phyloP scores from a whole-genome alignment of 352 stramenopile genomes.

The Pythium oligandrum region DNA sequence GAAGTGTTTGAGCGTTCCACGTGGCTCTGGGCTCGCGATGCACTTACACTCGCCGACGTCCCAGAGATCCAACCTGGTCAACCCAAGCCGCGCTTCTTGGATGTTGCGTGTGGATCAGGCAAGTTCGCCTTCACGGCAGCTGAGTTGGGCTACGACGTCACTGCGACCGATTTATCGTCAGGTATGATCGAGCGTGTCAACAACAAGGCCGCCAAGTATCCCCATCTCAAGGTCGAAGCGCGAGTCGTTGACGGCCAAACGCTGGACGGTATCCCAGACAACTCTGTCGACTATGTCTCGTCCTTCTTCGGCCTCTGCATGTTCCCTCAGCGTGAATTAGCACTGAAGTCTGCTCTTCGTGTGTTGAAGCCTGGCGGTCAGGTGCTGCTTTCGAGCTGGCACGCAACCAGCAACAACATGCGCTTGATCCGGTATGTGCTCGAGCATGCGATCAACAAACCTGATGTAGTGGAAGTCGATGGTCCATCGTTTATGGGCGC shows the following conservation, averaged over 20 bases:
- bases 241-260: constrained; percentile 7
- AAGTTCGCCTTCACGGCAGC: constrained; percentile 8
- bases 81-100: background rate
- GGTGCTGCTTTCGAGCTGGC: constrained; percentile 9
- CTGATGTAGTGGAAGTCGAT: background rate
- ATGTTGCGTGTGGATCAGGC: constrained; percentile 10
- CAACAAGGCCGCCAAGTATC: constrained; percentile 1
- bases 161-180: constrained; percentile 7
- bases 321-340: constrained; percentile 10
- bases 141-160: constrained; percentile 7
- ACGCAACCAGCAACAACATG: constrained; percentile 5
- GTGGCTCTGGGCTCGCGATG: background rate
- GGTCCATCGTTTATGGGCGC: constrained; percentile 1
- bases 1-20: background rate
- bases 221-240: constrained; percentile 1
- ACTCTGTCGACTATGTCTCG: constrained; percentile 9
- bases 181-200: constrained; percentile 6
- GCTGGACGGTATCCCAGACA: constrained; percentile 5
- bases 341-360: constrained; percentile 8
- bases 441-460: background rate
- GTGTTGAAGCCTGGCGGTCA: constrained; percentile 13
- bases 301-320: constrained; percentile 13
- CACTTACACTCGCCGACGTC: background rate
- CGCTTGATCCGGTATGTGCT: constrained; percentile 4
- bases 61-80: background rate